Base-by-base conservation (phyloP, 2,329 filamentous ascomycete species). In the Clonostachys sp. region DNA sequence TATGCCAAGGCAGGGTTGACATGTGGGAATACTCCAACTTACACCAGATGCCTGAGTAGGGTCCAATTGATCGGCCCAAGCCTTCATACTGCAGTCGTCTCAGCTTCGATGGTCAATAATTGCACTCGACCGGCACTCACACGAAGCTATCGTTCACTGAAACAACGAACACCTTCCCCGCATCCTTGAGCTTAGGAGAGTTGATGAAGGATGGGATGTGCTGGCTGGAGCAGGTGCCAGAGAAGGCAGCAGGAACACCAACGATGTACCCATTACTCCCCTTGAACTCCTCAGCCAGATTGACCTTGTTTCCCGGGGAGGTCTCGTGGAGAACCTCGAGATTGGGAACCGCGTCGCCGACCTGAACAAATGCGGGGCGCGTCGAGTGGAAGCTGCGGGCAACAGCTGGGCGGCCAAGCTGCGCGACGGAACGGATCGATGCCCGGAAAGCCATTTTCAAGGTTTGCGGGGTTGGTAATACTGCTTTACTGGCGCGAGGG, bases 141-240 rank as follows among this genome's bases (percentile, higher is more conserved):
- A 96, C 91, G 65, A 96, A 96, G 17, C 91, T 82, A 65, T 97
- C 92, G 64, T 97, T 97, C 63, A 96, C 91, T 14, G 88, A 84
- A 48, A 97, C 83, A 39, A 97, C 89, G 61, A 95, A 95, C 42
- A 96, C 88, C 60, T 87, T 77, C 44, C 91, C 91, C 33, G 88
- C 89, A 51, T 85, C 76, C 71, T 88, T 88, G 57, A 95, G 77
- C 64, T 85, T 83, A 47, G 85, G 78, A 63, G 89, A 87, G 61
- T 83, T 84, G 67, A 96, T 86, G 71, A 91, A 97, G 47, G 88
- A 87, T 1, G 92, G 92, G 42, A 97, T 77, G 64, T 97, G 92
- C 52, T 65, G 72, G 60, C 72, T 69, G 42, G 78, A 82, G 71
- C 77, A 81, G 30, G 72, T 74, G 24, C 71, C 70, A 2, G 75